Conservation (phyloP, 78 protist genomes). For the Dictyostelium intermedium region DNA sequence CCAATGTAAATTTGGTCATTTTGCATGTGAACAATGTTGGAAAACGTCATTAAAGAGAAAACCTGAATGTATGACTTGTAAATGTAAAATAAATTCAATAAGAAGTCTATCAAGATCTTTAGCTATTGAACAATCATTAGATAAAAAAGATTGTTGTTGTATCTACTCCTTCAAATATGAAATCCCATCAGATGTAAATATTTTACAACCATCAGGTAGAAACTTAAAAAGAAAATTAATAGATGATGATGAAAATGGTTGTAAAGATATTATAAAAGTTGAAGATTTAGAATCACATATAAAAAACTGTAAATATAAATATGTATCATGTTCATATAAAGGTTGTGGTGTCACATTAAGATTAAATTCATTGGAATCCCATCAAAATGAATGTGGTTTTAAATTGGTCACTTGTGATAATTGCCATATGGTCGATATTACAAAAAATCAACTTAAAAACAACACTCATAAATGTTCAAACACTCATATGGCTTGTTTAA, state of each 20-base stretch:
- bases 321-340: background rate
- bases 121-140: background rate
- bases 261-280: background rate
- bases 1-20: background rate
- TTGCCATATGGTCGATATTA: background rate
- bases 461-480: background rate
- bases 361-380: background rate
- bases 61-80: background rate
- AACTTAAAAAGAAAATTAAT: background rate
- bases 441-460: background rate
- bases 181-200: no score
- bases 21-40: background rate
- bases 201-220: no score
- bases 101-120: no score
- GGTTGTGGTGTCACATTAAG: background rate
- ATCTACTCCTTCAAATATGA: no score
- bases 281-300: background rate
- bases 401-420: background rate
- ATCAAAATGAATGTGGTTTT: background rate
- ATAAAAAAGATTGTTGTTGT: no score
- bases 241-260: background rate
- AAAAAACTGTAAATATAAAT: background rate
- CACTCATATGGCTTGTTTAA: background rate
- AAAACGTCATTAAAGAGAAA: background rate
- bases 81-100: background rate